A percentile compares a stretch with the other conserved stretches of the same genome.
Conservation (phyloP, 495 filamentous ascomycete genomes). For the Umbilicaria muhlenbergii region DNA sequence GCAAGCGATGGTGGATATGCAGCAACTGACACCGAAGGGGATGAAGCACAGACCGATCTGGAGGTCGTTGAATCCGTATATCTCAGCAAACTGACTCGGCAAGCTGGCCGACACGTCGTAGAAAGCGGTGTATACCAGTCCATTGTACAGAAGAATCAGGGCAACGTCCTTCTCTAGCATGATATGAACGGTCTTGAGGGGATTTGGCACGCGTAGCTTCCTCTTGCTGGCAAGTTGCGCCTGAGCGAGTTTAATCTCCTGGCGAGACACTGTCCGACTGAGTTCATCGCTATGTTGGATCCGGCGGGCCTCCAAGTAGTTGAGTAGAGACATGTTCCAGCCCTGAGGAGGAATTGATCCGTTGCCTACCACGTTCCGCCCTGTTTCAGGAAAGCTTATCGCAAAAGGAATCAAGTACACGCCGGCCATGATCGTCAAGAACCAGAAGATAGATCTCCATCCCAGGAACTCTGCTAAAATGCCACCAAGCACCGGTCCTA, state of each 20-base stretch:
- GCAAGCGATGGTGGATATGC: slow-evolving; percentile 28
- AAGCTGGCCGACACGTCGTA: slow-evolving; percentile 40
- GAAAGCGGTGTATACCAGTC: slow-evolving; percentile 38
- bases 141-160: slow-evolving; percentile 39
- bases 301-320: slow-evolving; percentile 18
- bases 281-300: slow-evolving; percentile 8
- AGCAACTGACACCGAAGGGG: slow-evolving; percentile 32
- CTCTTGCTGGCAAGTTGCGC: slow-evolving; percentile 18
- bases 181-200: slow-evolving; percentile 44
- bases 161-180: slow-evolving; percentile 47
- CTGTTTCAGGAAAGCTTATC: slow-evolving; percentile 36
- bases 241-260: slow-evolving; percentile 14
- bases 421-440: slow-evolving; percentile 32
- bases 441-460: slow-evolving; percentile 44
- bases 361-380: slow-evolving; percentile 36
- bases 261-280: slow-evolving; percentile 10
- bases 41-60: slow-evolving; percentile 46
- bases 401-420: slow-evolving; percentile 26
- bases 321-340: slow-evolving; percentile 24
- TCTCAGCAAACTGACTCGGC: slow-evolving; percentile 41
- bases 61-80: slow-evolving; percentile 52
- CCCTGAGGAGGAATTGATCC: slow-evolving; percentile 19
- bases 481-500: slow-evolving; percentile 41
- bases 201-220: slow-evolving; percentile 48
- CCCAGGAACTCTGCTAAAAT: slow-evolving; percentile 32